Evolutionary conservation across 352 stramenopile species (phyloP), one percentile per base, ranked within the genome.

Genomic region (Pythium coloratum): DNA sequence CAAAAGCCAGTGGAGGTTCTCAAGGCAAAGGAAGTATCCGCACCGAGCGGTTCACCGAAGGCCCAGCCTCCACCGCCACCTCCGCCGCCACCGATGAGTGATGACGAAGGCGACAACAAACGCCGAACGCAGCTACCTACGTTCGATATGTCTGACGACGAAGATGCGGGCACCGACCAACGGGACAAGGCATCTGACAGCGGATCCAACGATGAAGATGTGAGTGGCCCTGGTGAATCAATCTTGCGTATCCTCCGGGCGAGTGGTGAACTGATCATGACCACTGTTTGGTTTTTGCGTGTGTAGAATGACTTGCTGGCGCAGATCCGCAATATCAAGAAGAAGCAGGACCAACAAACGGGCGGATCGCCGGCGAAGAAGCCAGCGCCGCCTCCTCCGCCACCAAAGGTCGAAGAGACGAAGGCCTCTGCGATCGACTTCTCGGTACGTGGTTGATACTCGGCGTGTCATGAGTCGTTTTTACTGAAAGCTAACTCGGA

Each of bases 141-240:
- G 2, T 75, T 96, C 9, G 80, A 83, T 26, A 91, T 96, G 83
- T 96, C 88, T 10, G 88, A 96, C 33, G 86, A 94, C 55, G 88
- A 85, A 51, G 90, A 83, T 40, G 71, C 83, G 32, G 78, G 85
- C 64, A 73, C 62, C n/a, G 76, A 68, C 20, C 59, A 67, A 5
- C 47, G 62, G 13, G 75, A 78, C 42, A 77, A 74, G 0, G 77
- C 79, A 8, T 80, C 77, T 33, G 83, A 90, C 38, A 82, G 82
- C 55, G 66, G 60, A 6, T 95, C 84, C 5, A 90, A 86, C 55
- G 85, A 92, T 32, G 85, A 83, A 44, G 87, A 94, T 51, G 78
- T 86, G 46, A 13, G 57, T n/a, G 12, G 14, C n/a, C 28, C 13
- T 34, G 33, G 62, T 2, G 20, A 6, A 13, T 2, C 3, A 3